phyloP scores from a whole-genome alignment of 805 yeast genomes.

The Lipomyces lipofer region DNA sequence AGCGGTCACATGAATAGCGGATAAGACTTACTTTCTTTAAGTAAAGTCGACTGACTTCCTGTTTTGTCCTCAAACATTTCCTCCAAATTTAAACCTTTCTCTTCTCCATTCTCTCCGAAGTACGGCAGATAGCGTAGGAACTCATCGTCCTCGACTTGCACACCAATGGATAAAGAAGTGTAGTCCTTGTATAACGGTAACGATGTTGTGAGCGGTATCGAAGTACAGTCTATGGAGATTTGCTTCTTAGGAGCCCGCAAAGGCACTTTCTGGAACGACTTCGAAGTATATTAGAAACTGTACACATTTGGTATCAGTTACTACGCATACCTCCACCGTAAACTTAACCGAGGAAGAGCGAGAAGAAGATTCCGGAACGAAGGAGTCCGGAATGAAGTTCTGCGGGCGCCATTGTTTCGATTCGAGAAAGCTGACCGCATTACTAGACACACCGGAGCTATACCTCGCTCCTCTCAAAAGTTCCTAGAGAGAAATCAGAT shows the following conservation, averaged over 20 bases:
- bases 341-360: constrained; percentile 5
- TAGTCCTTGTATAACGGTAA: constrained; percentile 28
- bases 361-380: not conserved
- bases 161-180: constrained; percentile 20
- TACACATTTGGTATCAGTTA: too few species aligned
- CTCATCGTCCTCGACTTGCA: constrained; percentile 28
- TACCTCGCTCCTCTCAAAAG: too few species aligned
- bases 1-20: not conserved
- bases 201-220: constrained; percentile 6
- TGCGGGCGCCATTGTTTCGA: too few species aligned
- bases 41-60: constrained; percentile 14
- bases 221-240: not conserved
- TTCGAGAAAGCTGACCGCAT: too few species aligned
- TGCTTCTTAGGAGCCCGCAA: constrained; percentile 15
- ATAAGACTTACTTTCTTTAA: constrained; percentile 16
- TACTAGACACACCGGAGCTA: too few species aligned
- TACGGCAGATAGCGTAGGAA: constrained; percentile 25
- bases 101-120: constrained; percentile 30
- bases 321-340: constrained; percentile 12
- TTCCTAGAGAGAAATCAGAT: too few species aligned
- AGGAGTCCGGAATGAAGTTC: not conserved
- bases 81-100: constrained; percentile 23
- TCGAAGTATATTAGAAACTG: too few species aligned
- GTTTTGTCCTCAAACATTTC: constrained; percentile 29
- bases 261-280: too few species aligned